Evolutionary conservation across 495 filamentous ascomycete species (phyloP), one percentile per base, ranked within the genome.

Genomic region (Talaromyces liani): DNA sequence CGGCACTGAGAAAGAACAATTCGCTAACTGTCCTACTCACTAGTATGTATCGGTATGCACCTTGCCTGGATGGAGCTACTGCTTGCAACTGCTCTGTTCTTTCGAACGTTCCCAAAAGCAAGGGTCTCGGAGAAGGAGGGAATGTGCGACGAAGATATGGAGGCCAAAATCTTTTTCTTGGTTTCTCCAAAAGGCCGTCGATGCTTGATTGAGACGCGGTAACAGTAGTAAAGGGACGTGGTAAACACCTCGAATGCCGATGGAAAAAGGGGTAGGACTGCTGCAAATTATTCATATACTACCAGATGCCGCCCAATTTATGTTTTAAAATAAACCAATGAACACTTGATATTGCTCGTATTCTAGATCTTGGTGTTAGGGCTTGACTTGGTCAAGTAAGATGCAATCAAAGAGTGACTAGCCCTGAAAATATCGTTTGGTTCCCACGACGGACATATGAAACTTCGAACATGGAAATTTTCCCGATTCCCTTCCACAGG

Each of bases 171-270:
- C 29, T 77, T 68, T 57, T 82, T 85, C 63, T 64, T 84, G 39
- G 69, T 78, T 65, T 65, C 68, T n/a, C 80, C 80, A 0, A 70
- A 70, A 63, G 77, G 72, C 1, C 69, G 79, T 56, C 72, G 79
- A 1, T 84, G 80, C 62, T 64, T 82, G 25, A 72, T 84, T 36
- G 71, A 82, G 39, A 41, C 36, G 36, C 36, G 14, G 4, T 41
- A 41, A 41, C 36, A 8, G 2, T 39, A 39, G 1, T 39, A 8
- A 39, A 39, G 9, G 12, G 9, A 39, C 1, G 34, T 39, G 31
- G 33, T 41, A 16, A 16, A 41, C 14, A 41, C 36, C 4, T 41
- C 36, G 0, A 16, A 16, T 16, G 36, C 14, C 36, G 4, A 41
- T 41, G 14, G 36, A 16, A 5, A 16, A 16, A 16, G 10, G 10